These are phyloP conservation scores for Schizophyllum commune DNA, from an alignment of 1,284 basidiomycete genomes.

Conservation along the genomic window DNA sequence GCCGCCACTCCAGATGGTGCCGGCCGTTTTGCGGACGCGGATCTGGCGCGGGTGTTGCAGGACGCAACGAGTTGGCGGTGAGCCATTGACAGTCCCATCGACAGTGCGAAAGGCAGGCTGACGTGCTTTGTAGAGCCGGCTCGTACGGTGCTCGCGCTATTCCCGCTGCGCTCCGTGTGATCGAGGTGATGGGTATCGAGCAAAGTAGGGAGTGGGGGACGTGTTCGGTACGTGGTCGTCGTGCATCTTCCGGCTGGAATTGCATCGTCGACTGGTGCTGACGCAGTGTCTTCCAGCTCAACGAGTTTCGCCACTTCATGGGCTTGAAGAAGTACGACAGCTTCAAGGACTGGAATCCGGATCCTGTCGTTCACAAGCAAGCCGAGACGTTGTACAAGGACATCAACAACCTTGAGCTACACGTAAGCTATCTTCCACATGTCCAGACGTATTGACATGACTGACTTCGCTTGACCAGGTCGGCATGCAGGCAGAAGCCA, in stretches of 20 bases:
- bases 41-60: slow-evolving; percentile 60
- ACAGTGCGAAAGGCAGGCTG: too few species aligned
- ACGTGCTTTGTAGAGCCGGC: slow-evolving; percentile 31
- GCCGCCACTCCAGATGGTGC: slow-evolving; percentile 41
- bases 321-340: slow-evolving; percentile 45
- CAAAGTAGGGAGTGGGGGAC: slow-evolving; percentile 67
- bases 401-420: slow-evolving; percentile 71
- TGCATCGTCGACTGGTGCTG: too few species aligned
- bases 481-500: slow-evolving; percentile 71
- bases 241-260: too few species aligned
- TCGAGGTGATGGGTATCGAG: slow-evolving; percentile 69
- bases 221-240: slow-evolving; percentile 50
- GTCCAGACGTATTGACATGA: background rate
- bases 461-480: slow-evolving; percentile 28
- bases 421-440: slow-evolving; percentile 31
- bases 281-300: too few species aligned
- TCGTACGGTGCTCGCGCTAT: slow-evolving; percentile 73
- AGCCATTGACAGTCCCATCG: too few species aligned
- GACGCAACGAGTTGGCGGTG: slow-evolving; percentile 50
- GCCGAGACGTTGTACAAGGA: slow-evolving; percentile 66
- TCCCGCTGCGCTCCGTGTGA: slow-evolving; percentile 58
- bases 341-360: slow-evolving; percentile 77
- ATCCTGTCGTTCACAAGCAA: slow-evolving; percentile 53
- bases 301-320: slow-evolving; percentile 58
- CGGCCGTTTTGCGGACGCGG: slow-evolving; percentile 52